Base-by-base conservation (phyloP, 164 flowering plant genomes). In the Pachysandra terminalis region DNA sequence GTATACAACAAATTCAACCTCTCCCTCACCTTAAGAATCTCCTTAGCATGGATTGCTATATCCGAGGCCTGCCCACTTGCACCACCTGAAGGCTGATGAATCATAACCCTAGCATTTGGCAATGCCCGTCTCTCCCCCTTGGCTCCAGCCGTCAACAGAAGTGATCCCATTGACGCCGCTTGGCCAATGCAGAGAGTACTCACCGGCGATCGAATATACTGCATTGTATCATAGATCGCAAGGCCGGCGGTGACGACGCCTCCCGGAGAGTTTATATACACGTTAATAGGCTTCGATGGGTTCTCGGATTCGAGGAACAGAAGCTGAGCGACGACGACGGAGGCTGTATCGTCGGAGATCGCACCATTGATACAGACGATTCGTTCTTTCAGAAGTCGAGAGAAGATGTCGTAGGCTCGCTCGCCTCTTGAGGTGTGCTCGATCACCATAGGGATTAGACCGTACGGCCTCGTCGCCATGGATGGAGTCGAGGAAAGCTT, bases 31-130 rank as follows among this genome's bases (percentile, higher is more conserved):
- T 88, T 84, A 53, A 89, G 72, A 35, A 95, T 95, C 84, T 95
- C 91, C 78, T 89, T 87, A 3, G 95, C 89, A 63, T 89, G 97
- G 51, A 94, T 92, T 3, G 87, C 81, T n/a, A 92, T 81, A 65
- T 95, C 97, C 66, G 79, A 83, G 5, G 97, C 97, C 68, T 90
- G 93, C 28, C 98, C 97, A 67, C 91, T 85, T 60, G 85, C 85
- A n/a, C 96, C 97, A 54, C 97, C 98, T 2, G 96, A 90, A 28
- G 97, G 98, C 77, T 91, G 96, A 74, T 90, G 98, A 67, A 94
- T 84, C 98, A 91, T 94, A 55, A 94, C 68, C n/a, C 96, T 84
- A 16, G 97, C 89, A 77, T 94, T 89, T 3, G 98, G 98, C 19
- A 94, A 89, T 6, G 97, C 66, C 68, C 86, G 81, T 68, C 98